Base-by-base conservation (phyloP, 139 green algal genomes). In the Penium margaritaceum region DNA sequence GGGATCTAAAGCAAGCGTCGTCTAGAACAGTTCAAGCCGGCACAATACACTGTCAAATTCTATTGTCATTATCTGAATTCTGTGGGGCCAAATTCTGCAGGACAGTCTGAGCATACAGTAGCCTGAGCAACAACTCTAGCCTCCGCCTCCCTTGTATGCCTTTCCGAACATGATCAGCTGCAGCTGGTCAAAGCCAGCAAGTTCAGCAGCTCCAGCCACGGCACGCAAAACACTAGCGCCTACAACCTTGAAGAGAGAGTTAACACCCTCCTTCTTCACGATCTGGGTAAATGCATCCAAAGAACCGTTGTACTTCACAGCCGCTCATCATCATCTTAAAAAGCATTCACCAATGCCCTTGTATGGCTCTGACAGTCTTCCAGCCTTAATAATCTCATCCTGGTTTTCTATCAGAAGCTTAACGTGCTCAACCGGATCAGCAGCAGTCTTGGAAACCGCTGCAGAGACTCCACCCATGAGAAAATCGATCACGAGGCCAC, bases 281-380 rank as follows among this genome's bases (percentile, higher is more conserved):
- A 99, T 95, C 90, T 98, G 90, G 93, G 77, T 41, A 14, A 80
- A 76, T 2, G 70, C 70, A 33, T 70, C 70, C 19, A 77, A 14
- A 0, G 70, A 64, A 33, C 70, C 71, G 57, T 70, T 70, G 83
- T 93, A 86, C 72, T 90, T 87, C 12, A 90, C 90, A 76, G 90
- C 85, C 54, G 79, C 76, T 91, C 94, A 99, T 99, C 94, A 97
- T 97, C 78, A 99, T 90, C 36, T 94, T 84, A 84, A 94, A 83
- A 98, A 98, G 92, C 95, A 99, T 79, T 99, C 92, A 65, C 86
- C 72, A 55, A 89, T 83, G 57, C 84, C 84, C 17, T 83, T 88
- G 76, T 89, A 89, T 17, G 70, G 70, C 64, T 66, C 51, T 17
- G 55, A 36, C 3, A 74, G 65, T 30, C 73, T 46, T 5, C 65